phyloP scores from a whole-genome alignment of 768 basidiomycete species.

The Gelatoporia subvermispora region DNA sequence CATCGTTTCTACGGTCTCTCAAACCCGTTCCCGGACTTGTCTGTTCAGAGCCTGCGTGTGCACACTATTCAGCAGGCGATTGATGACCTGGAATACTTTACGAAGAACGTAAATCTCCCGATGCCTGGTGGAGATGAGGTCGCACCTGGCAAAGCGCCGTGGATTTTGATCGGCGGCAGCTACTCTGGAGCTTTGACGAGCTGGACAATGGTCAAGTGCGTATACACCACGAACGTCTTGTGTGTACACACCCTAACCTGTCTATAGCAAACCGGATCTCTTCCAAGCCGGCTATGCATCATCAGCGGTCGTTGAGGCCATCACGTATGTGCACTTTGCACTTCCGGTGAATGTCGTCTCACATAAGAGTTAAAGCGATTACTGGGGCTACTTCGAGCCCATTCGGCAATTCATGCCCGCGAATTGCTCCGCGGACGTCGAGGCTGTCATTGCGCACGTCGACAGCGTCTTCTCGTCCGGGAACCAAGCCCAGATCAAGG shows the following conservation, averaged over 20 bases:
- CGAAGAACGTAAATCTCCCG: constrained; percentile 58
- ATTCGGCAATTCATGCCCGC: constrained; percentile 60
- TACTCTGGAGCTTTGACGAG: constrained; percentile 46
- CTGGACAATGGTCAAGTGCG: constrained; percentile 67
- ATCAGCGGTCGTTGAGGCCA: constrained; percentile 62
- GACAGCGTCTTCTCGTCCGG: constrained; percentile 49
- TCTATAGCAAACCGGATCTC: constrained; percentile 50
- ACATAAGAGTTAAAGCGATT: constrained; percentile 35
- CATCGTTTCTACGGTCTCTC: constrained; percentile 77
- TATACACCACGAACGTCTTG: constrained; percentile 1
- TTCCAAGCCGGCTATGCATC: constrained; percentile 67
- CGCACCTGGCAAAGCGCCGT: constrained; percentile 45
- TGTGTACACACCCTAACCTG: background rate
- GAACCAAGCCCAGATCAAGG: constrained; percentile 42
- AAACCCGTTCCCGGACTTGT: constrained; percentile 61
- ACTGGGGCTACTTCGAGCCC: constrained; percentile 72
- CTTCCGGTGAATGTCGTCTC: background rate
- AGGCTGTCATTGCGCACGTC: constrained; percentile 56
- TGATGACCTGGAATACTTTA: constrained; percentile 68
- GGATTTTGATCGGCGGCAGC: constrained; percentile 40
- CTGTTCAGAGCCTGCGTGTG: constrained; percentile 47
- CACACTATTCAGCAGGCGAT: constrained; percentile 74
- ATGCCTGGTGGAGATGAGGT: constrained; percentile 62
- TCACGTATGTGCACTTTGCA: constrained; percentile 25
- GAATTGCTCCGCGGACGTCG: constrained; percentile 72